These are phyloP conservation scores for Ceratobasidium sp. DNA, from an alignment of 1,284 basidiomycete species.

Conservation along the genomic window DNA sequence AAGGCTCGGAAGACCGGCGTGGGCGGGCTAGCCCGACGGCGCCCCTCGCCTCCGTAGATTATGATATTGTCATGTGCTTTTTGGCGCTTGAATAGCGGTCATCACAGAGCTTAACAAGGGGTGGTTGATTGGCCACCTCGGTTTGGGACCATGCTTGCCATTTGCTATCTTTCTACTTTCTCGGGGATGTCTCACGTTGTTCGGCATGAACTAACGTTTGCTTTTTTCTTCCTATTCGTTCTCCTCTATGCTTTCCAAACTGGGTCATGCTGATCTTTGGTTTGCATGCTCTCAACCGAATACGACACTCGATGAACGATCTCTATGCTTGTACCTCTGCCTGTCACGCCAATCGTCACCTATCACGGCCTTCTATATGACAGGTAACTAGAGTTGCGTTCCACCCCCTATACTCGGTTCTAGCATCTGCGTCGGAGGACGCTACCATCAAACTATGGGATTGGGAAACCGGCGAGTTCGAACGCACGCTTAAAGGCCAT, in stretches of 20 bases:
- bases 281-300: constrained; percentile 38
- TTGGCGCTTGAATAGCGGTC: not conserved
- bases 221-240: constrained; percentile 34
- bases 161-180: constrained; percentile 12
- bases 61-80: constrained; percentile 14
- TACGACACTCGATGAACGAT: constrained; percentile 12
- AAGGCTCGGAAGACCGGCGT: constrained; percentile 29
- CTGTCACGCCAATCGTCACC: not conserved
- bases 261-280: constrained; percentile 28
- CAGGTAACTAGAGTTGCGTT: constrained; percentile 81
- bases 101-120: constrained; percentile 25
- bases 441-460: constrained; percentile 94
- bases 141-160: constrained; percentile 9
- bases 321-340: not conserved
- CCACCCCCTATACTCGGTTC: constrained; percentile 86
- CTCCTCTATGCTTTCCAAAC: constrained; percentile 17
- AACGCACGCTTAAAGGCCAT: constrained; percentile 91
- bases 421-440: constrained; percentile 90
- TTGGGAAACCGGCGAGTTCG: constrained; percentile 95
- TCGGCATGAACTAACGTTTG: constrained; percentile 28
- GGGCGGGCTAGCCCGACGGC: constrained; percentile 40
- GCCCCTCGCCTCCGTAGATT: constrained; percentile 17
- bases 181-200: constrained; percentile 15
- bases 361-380: constrained; percentile 43
- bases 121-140: not conserved